Base-by-base conservation (phyloP, 768 basidiomycete species). In the Calocera cornea region DNA sequence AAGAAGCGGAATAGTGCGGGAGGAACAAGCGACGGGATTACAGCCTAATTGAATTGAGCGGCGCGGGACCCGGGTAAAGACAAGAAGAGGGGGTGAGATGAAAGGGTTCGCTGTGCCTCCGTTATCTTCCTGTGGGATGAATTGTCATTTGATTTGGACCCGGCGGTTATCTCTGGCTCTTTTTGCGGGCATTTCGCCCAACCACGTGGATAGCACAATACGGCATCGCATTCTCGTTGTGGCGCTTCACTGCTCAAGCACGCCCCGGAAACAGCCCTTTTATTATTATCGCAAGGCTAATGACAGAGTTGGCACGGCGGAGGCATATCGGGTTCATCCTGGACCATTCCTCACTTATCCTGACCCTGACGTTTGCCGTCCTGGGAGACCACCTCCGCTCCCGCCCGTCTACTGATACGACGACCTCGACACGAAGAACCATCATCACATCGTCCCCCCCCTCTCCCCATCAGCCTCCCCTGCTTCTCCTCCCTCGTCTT, bases 361-460 rank as follows among this genome's bases (percentile, higher is more conserved):
- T 33, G 54, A 60, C 54, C 54, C 54, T 60, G 54, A 60, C 54
- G 31, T 27, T 60, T 60, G 54, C 54, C 54, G 54, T 27, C 54
- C 54, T 33, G 24, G 54, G 24, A 17, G 3, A 47, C 16, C 24
- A 17, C 7, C 44, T 47, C 44, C 44, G 44, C 44, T 47, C 44
- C 44, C 44, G 44, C 24, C 44, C 40, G 40, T 60, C 31, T 60
- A 60, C 54, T 60, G 54, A 60, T 60, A 60, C 22, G 14, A 33
- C 11, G 27, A 16, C 27, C 31, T 60, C 54, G 24, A 60, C 31
- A 33, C 31, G 16, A 2, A 60, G 54, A 60, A 60, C 27, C 54
- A 47, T 47, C 54, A 60, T 60, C 54, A 22, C 11, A 60, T 60
- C 54, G 24, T 22, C 31, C 54, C 31, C 24, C 31, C 49, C 22